These are phyloP conservation scores for Haematococcus lacustris DNA, from an alignment of 139 green algal species.

Conservation along the genomic window DNA sequence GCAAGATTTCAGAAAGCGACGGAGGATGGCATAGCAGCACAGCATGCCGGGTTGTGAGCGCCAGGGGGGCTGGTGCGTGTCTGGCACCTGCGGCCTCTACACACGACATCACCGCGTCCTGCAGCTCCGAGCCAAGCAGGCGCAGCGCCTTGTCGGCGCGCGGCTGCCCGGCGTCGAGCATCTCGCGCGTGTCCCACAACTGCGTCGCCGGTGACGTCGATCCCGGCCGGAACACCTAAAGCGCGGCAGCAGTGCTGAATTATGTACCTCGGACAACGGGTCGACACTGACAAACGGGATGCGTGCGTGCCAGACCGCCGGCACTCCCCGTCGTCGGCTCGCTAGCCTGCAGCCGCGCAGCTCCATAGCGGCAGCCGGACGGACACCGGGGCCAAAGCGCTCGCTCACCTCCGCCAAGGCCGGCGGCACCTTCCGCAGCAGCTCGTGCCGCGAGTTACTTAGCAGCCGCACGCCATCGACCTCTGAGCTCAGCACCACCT, in stretches of 20 bases:
- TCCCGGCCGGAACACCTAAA: constrained; percentile 48
- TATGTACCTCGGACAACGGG: background rate
- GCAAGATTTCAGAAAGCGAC: too few relatives aligned
- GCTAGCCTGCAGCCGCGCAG: too few relatives aligned
- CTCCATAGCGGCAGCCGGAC: too few relatives aligned
- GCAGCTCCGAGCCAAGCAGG: constrained; percentile 28
- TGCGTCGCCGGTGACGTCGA: constrained; percentile 46
- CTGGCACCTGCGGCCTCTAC: constrained; percentile 48
- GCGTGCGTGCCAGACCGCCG: too few relatives aligned
- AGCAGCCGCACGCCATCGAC: constrained; percentile 71
- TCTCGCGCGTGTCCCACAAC: constrained; percentile 72
- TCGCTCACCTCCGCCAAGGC: constrained; percentile 30
- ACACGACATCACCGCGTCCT: constrained; percentile 50
- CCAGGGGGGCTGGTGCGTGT: too few relatives aligned
- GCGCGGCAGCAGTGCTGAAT: background rate
- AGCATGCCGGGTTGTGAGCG: too few relatives aligned
- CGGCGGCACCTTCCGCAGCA: constrained; percentile 61
- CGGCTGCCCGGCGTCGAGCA: constrained; percentile 64
- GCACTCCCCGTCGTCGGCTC: too few relatives aligned
- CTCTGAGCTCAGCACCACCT: constrained; percentile 12
- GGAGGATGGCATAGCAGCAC: too few relatives aligned
- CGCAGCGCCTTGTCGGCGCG: constrained; percentile 52
- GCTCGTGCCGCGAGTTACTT: constrained; percentile 27
- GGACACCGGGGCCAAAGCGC: too few relatives aligned
- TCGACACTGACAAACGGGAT: too few relatives aligned